Conservation (phyloP, 148 eudicot species). For the Chenopodium berlandieri region DNA sequence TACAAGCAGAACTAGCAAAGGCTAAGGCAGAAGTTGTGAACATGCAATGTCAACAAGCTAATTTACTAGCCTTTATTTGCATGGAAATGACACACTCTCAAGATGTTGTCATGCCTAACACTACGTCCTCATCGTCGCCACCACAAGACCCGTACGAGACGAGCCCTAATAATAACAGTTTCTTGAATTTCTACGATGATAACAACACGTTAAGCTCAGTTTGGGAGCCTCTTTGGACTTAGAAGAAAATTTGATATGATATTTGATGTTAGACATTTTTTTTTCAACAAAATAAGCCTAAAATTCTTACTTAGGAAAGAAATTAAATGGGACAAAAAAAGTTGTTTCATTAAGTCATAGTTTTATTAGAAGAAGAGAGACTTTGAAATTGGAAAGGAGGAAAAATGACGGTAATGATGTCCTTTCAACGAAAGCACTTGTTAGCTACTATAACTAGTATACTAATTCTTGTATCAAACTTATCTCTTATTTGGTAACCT, state of each 20-base stretch:
- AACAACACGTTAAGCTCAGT: constrained; percentile 31
- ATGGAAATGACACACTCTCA: constrained; percentile 35
- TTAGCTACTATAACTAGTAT: constrained; percentile 9
- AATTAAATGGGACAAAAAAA: constrained; percentile 26
- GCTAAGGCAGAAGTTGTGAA: constrained; percentile 43
- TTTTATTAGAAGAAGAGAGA: constrained; percentile 1
- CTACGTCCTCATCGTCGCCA: constrained; percentile 2
- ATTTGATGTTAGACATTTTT: too few relatives aligned
- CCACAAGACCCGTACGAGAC: constrained; percentile 21
- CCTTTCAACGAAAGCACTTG: constrained; percentile 14
- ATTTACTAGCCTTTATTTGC: constrained; percentile 39
- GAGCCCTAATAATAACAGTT: constrained; percentile 4
- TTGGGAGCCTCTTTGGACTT: constrained; percentile 59
- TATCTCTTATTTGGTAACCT: constrained; percentile 31
- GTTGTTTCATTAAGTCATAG: constrained; percentile 32
- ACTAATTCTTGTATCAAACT: constrained; percentile 26
- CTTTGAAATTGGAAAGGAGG: constrained; percentile 20
- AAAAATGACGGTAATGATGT: constrained; percentile 7
- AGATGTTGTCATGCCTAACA: constrained; percentile 14
- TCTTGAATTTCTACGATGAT: constrained; percentile 33
- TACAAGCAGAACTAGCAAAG: constrained; percentile 53
- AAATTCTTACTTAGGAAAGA: constrained; percentile 6
- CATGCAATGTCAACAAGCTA: constrained; percentile 47
- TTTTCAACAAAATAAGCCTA: constrained; percentile 28
- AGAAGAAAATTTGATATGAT: background rate